Evolutionary conservation across 1,284 basidiomycete species (phyloP).

Genomic region (Fomitopsis betulina): DNA sequence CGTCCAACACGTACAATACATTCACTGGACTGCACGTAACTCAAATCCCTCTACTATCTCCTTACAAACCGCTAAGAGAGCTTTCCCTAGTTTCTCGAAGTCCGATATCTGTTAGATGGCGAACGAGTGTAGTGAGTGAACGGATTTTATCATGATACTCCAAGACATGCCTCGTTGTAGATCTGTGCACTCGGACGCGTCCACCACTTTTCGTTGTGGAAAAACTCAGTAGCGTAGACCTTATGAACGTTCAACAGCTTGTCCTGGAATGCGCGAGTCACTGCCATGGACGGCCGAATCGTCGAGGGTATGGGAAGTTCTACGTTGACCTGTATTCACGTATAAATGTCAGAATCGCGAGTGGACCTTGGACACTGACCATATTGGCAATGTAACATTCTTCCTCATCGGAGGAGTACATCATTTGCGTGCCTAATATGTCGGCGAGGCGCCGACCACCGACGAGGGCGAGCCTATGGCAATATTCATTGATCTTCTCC

Average conservation of each 20-base stretch:
- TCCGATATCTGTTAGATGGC: neutral
- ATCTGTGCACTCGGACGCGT: slow-evolving; percentile 63
- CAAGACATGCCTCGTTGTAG: slow-evolving; percentile 25
- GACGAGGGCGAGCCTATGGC: slow-evolving; percentile 60
- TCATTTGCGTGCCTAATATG: slow-evolving; percentile 55
- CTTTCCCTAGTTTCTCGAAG: neutral
- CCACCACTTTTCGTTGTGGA: slow-evolving; percentile 65
- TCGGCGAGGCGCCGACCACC: slow-evolving; percentile 65
- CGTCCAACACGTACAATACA: too few relatives aligned
- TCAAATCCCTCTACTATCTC: too few relatives aligned
- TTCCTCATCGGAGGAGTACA: slow-evolving; percentile 47
- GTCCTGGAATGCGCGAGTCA: slow-evolving; percentile 28
- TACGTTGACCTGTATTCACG: slow-evolving; percentile 46
- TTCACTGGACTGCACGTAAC: too few relatives aligned
- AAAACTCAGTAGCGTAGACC: slow-evolving; percentile 35
- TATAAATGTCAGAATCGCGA: neutral
- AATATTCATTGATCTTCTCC: slow-evolving; percentile 71
- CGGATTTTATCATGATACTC: neutral
- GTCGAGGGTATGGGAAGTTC: slow-evolving; percentile 45
- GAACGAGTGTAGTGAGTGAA: neutral
- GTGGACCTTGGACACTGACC: slow-evolving; percentile 34
- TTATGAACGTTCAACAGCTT: slow-evolving; percentile 37
- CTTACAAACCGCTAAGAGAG: neutral
- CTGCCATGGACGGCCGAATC: slow-evolving; percentile 21
- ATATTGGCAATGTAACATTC: slow-evolving; percentile 62